These are phyloP conservation scores for Syzygium aqueum DNA, from an alignment of 345 rosid genomes.

Conservation along the genomic window DNA sequence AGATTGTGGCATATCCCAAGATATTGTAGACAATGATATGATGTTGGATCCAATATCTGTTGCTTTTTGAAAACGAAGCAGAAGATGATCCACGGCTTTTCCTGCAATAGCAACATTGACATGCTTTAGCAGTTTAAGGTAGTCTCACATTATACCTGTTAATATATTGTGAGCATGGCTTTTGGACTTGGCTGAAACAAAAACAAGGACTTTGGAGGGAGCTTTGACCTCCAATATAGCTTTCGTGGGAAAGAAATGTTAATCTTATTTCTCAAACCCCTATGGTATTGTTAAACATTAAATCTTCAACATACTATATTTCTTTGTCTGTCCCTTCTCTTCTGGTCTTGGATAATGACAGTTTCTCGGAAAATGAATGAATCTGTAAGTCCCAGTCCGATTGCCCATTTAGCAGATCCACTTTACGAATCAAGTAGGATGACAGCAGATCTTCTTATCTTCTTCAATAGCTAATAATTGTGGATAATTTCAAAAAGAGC, in stretches of 20 bases:
- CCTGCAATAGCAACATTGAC: background rate
- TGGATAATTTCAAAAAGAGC: background rate
- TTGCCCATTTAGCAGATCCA: background rate
- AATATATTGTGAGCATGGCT: background rate
- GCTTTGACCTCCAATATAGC: background rate
- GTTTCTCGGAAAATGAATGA: background rate
- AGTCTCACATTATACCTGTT: background rate
- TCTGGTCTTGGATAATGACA: background rate
- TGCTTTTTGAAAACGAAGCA: background rate
- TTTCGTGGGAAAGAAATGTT: background rate
- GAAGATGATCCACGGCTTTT: background rate
- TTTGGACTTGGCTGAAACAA: background rate
- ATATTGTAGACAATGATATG: background rate
- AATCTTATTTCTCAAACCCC: background rate
- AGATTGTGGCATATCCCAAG: background rate
- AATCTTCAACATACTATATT: too few relatives aligned
- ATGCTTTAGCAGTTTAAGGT: background rate
- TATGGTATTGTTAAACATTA: background rate
- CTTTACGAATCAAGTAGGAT: background rate
- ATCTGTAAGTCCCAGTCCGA: background rate
- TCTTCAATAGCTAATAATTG: background rate
- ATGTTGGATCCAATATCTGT: background rate
- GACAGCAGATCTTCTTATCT: background rate
- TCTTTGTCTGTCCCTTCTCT: background rate
- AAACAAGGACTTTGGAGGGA: background rate